Base-by-base conservation (phyloP, 805 yeast genomes). In the Maudiozyma barnettii region DNA sequence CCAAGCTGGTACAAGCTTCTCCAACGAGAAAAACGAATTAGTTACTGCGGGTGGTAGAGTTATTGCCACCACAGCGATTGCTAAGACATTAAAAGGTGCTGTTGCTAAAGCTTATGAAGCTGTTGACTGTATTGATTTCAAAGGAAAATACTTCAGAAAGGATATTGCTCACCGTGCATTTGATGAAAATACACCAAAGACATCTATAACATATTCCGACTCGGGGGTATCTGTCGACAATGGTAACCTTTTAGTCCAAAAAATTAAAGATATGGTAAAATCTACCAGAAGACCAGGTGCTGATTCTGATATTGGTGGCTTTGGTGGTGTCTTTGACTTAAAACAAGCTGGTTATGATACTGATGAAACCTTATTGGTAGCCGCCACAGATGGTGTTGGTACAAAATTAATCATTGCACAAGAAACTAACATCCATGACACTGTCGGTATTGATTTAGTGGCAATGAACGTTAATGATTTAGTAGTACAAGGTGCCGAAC, bases 371-470 rank as follows among this genome's bases (percentile, higher is more conserved):
- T 68, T 93, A 48, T 72, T 93, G 49, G 98, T 93, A 39, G 96
- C 93, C 50, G 98, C 99, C 50, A 93, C 99, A 42, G 99, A 93
- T 69, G 99, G 99, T 69, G 98, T 93, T 49, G 99, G 99, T 55
- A 91, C 99, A 51, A 93, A 93, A 70, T 78, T 93, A 55, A 81
- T 89, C 74, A 81, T 95, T 63, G 99, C 98, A 1, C 98, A 93
- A 71, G 79, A 79, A 54, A 75, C 90, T 70, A 73, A 82, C 58
- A 85, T 84, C 49, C 98, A 95, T 64, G 81, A 88, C 64, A 91
- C 99, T n/a, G 99, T 93, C 40, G 99, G 99, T 64, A 88, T 93
- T 57, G 99, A 93, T 69, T 77, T 93, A 53, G 99, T 93, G 45
- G 99, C 98, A 50, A 93, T 93, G 99, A 95, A 90, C 64, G 99